Conservation (phyloP, 441 rosid genomes). For the Jatropha multifida region DNA sequence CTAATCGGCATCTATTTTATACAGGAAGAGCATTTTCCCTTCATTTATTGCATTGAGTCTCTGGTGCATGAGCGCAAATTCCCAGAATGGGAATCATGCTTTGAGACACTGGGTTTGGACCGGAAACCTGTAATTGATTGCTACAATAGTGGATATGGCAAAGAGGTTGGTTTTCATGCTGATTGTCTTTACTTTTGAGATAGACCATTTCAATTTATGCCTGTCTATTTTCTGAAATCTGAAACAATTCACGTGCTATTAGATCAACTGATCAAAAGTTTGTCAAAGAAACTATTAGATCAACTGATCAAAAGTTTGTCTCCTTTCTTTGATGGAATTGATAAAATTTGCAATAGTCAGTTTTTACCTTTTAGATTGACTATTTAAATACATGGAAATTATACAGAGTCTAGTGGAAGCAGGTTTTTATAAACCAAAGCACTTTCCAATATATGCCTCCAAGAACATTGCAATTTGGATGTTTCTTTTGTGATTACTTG, state of each 20-base stretch:
- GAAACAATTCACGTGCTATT: background rate
- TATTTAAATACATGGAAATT: background rate
- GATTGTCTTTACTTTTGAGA: background rate
- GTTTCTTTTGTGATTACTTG: background rate
- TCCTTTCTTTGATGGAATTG: background rate
- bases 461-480: background rate
- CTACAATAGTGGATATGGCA: conserved; percentile 56
- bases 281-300: background rate
- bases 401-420: background rate
- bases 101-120: conserved; percentile 51
- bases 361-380: background rate
- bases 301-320: background rate
- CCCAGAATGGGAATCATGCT: conserved; percentile 76
- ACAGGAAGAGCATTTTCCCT: conserved; percentile 82
- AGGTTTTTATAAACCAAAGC: background rate
- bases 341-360: background rate
- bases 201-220: background rate
- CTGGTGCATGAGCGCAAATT: conserved; percentile 50
- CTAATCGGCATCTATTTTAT: conserved; percentile 12
- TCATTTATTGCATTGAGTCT: conserved; percentile 71
- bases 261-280: too few species aligned
- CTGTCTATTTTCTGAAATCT: background rate
- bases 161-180: conserved; percentile 41
- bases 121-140: conserved; percentile 59
- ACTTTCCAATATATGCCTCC: background rate